Conservation (phyloP, 768 basidiomycete genomes). For the Aureoboletus auriporus region DNA sequence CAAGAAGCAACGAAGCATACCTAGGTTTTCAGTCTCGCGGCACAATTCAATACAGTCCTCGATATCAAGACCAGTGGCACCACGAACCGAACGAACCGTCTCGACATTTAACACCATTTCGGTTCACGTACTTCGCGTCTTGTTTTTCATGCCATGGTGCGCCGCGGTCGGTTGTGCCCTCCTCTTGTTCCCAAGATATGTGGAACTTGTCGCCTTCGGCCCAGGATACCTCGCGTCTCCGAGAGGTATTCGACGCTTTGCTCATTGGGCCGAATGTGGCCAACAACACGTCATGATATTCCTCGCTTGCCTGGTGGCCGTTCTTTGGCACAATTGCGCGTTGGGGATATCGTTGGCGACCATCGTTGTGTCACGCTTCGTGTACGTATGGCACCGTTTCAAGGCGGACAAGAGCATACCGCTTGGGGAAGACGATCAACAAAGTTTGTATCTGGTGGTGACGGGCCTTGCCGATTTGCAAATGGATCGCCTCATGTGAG, state of each 20-base stretch:
- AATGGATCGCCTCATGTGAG: slow-evolving; percentile 1
- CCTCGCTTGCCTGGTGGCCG: slow-evolving; percentile 17
- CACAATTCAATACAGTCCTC: not conserved
- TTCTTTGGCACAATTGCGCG: slow-evolving; percentile 16
- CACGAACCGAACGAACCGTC: not conserved
- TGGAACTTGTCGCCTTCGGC: slow-evolving; percentile 26
- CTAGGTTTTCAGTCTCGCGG: slow-evolving; percentile 6
- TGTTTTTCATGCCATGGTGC: slow-evolving; percentile 35
- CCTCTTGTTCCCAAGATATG: slow-evolving; percentile 25
- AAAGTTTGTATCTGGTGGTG: slow-evolving; percentile 31
- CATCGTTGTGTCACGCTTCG: slow-evolving; percentile 17
- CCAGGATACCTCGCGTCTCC: slow-evolving; percentile 27
- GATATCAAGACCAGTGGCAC: not conserved
- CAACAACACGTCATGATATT: slow-evolving; percentile 33
- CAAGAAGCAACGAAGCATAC: slow-evolving; percentile 13
- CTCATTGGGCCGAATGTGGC: slow-evolving; percentile 35
- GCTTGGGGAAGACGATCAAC: slow-evolving; percentile 31
- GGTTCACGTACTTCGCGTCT: slow-evolving; percentile 8
- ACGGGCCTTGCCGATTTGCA: slow-evolving; percentile 12
- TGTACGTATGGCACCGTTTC: slow-evolving; percentile 28
- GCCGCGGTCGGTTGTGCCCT: slow-evolving; percentile 31
- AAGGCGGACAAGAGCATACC: slow-evolving; percentile 19
- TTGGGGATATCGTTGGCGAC: slow-evolving; percentile 20
- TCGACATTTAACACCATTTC: not conserved
- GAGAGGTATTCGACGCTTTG: slow-evolving; percentile 34